These are phyloP conservation scores for Rosellinia necatrix DNA, from an alignment of 2,329 filamentous ascomycete species.

Conservation along the genomic window DNA sequence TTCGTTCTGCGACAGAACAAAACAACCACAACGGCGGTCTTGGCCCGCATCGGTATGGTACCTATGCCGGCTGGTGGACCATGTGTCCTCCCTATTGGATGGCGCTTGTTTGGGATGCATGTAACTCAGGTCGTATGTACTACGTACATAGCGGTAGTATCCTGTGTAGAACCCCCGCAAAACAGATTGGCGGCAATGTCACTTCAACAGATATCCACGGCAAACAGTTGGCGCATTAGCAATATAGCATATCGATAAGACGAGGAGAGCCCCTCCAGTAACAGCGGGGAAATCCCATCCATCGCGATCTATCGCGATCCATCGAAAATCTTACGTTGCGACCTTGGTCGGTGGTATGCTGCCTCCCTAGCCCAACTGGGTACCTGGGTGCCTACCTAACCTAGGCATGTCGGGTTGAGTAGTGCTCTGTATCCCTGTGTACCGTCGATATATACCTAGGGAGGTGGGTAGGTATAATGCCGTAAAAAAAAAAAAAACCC, in stretches of 20 bases:
- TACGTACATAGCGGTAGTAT: constrained; percentile 14
- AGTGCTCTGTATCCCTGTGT: too few species aligned
- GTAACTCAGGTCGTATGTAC: background rate
- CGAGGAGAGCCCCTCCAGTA: background rate
- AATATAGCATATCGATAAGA: constrained; percentile 22
- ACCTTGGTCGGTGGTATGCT: too few species aligned
- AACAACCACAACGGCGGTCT: constrained; percentile 11
- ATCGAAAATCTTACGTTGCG: background rate
- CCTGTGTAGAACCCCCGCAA: constrained; percentile 1
- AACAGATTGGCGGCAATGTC: constrained; percentile 15
- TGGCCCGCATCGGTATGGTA: too few species aligned
- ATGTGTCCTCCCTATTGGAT: constrained; percentile 7
- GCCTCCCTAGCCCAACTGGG: background rate
- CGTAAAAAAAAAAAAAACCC: too few species aligned
- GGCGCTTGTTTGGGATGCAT: constrained; percentile 19
- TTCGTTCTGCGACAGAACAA: background rate
- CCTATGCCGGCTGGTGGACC: constrained; percentile 16
- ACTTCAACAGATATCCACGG: background rate
- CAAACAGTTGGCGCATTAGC: background rate
- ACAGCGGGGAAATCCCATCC: background rate
- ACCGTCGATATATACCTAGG: too few species aligned
- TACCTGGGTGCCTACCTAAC: background rate
- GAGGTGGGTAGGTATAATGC: too few species aligned
- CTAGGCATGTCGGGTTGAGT: too few species aligned
- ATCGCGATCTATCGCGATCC: background rate